A percentile compares a stretch with the other conserved stretches of the same genome.
phyloP scores from a whole-genome alignment of 352 stramenopile species.

The Phytophthora aleatoria region DNA sequence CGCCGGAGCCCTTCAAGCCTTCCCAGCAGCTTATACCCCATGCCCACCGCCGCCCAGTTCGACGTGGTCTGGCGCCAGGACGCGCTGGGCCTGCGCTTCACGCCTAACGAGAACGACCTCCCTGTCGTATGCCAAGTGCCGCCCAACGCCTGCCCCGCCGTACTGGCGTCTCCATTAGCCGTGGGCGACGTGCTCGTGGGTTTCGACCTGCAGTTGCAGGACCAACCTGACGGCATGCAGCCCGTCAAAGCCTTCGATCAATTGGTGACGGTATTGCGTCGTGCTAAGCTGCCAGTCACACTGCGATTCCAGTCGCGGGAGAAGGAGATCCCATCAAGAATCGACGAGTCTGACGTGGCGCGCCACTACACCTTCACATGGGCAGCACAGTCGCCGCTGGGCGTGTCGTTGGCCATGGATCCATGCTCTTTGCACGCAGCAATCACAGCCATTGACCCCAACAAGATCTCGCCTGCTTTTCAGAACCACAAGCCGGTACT shows the following conservation, averaged over 20 bases:
- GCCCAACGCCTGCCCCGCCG: slow-evolving; percentile 42
- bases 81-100: slow-evolving; percentile 72
- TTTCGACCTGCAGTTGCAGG: slow-evolving; percentile 47
- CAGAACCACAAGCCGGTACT: slow-evolving; percentile 53
- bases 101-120: slow-evolving; percentile 63
- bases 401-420: slow-evolving; percentile 81
- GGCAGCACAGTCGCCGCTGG: slow-evolving; percentile 50
- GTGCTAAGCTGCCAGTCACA: slow-evolving; percentile 58
- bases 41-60: slow-evolving; percentile 31
- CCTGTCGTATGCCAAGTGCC: slow-evolving; percentile 80
- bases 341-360: slow-evolving; percentile 47
- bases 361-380: slow-evolving; percentile 64
- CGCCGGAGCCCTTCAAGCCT: background rate
- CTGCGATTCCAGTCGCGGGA: slow-evolving; percentile 69
- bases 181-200: slow-evolving; percentile 72
- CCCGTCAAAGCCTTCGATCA: slow-evolving; percentile 50
- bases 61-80: slow-evolving; percentile 67
- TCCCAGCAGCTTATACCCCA: background rate
- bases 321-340: slow-evolving; percentile 40
- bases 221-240: slow-evolving; percentile 35
- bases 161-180: slow-evolving; percentile 52
- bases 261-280: slow-evolving; percentile 56
- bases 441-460: slow-evolving; percentile 66
- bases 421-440: slow-evolving; percentile 72
- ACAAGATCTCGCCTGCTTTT: slow-evolving; percentile 65